Conservation (phyloP, 164 flowering plant genomes). For the Dillenia suffruticosa region DNA sequence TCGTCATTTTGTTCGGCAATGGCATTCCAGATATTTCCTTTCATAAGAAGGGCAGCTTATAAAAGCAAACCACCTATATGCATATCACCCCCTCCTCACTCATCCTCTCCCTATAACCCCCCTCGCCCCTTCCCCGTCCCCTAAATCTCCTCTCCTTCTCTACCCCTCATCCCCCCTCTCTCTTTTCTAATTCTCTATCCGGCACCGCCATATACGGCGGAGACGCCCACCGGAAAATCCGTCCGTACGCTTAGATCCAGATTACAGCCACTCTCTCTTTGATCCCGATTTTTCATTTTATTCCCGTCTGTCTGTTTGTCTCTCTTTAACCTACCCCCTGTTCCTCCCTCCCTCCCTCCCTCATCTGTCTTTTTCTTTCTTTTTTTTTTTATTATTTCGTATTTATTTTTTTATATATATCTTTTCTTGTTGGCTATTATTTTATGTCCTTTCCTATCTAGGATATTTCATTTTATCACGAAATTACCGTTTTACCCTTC, state of each 20-base stretch:
- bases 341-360: too few species aligned
- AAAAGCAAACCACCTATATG: not conserved
- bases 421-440: not conserved
- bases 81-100: not conserved
- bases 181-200: not conserved
- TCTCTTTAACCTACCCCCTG: not conserved
- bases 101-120: not conserved
- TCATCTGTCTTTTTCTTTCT: not conserved
- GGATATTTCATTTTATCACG: too few species aligned
- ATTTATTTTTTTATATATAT: conserved; percentile 15
- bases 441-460: not conserved
- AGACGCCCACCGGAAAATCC: not conserved
- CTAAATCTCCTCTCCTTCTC: not conserved
- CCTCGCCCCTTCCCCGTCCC: not conserved
- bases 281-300: conserved; percentile 13
- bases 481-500: too few species aligned
- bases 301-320: not conserved
- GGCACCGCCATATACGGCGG: not conserved
- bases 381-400: not conserved
- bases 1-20: not conserved
- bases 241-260: conserved; percentile 3
- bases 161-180: not conserved
- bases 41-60: not conserved
- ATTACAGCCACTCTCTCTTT: not conserved
- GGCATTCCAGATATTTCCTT: not conserved